Evolutionary conservation across 2,329 filamentous ascomycete species (phyloP).

Genomic region (Phialophora expanda): DNA sequence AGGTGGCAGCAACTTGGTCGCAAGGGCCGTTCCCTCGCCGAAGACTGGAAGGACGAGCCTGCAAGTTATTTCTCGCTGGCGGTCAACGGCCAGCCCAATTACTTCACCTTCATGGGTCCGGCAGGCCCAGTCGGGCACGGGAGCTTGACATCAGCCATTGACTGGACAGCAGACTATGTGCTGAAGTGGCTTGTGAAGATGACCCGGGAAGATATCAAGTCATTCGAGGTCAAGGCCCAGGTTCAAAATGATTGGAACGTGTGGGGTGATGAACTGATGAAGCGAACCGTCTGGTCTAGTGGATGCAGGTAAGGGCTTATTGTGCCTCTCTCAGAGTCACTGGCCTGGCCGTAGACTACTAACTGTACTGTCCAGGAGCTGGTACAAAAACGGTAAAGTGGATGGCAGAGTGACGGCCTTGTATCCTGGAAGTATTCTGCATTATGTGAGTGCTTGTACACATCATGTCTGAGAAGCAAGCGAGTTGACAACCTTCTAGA

Average conservation of each 20-base stretch:
- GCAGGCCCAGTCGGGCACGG: conserved; percentile 23
- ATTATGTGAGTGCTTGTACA: conserved; percentile 26
- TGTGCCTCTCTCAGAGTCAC: no score
- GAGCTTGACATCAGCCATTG: conserved; percentile 21
- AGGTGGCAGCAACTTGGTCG: conserved; percentile 44
- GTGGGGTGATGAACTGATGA: conserved; percentile 57
- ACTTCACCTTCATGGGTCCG: conserved; percentile 39
- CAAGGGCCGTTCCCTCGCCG: conserved; percentile 35
- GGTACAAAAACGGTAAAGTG: conserved; percentile 56
- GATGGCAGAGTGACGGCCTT: conserved; percentile 55
- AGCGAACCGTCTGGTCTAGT: conserved; percentile 39
- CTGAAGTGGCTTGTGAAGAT: conserved; percentile 55
- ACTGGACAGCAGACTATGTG: conserved; percentile 53
- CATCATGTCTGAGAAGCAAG: no score
- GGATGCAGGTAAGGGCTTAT: no score
- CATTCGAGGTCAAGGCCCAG: conserved; percentile 48
- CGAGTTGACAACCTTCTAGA: conserved; percentile 18
- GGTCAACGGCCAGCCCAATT: conserved; percentile 43
- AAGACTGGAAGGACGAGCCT: conserved; percentile 40
- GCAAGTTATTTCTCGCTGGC: conserved; percentile 42
- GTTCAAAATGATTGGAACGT: conserved; percentile 57
- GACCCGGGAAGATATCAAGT: conserved; percentile 47
- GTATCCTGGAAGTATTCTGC: conserved; percentile 49
- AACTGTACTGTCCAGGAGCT: no score
- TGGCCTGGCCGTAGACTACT: no score